phyloP scores from a whole-genome alignment of 805 yeast genomes.

The Metschnikowia lachancei region DNA sequence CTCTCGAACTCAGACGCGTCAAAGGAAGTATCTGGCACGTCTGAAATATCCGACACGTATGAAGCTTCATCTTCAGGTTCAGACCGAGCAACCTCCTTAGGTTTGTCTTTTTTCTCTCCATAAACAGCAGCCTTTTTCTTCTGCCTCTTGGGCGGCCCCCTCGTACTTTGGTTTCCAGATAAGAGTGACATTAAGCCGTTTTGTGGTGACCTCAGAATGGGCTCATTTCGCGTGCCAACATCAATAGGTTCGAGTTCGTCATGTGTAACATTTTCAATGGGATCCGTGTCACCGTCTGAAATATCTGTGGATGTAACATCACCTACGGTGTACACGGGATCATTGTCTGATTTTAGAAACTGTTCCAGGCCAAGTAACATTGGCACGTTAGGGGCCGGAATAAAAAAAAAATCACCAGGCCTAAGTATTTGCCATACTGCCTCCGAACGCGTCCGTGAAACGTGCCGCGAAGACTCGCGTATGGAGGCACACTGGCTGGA shows the following conservation, averaged over 20 bases:
- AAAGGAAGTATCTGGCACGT: slow-evolving; percentile 8
- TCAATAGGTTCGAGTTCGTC: not conserved
- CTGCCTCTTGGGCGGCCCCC: slow-evolving; percentile 3
- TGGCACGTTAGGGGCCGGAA: not conserved
- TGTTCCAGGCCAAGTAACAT: slow-evolving; percentile 19
- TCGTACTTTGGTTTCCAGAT: slow-evolving; percentile 15
- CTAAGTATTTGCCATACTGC: too few species aligned
- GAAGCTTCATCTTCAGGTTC: not conserved
- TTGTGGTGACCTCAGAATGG: not conserved
- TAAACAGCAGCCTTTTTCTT: not conserved
- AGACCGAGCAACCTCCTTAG: not conserved
- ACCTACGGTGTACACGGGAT: not conserved
- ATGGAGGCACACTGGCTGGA: too few species aligned
- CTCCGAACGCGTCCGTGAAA: too few species aligned
- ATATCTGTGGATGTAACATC: not conserved
- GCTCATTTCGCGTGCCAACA: not conserved
- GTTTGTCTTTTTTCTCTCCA: not conserved
- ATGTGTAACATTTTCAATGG: slow-evolving; percentile 4
- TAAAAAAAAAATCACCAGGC: not conserved
- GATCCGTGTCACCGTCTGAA: slow-evolving; percentile 2
- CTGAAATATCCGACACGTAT: slow-evolving; percentile 2
- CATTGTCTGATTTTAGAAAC: not conserved
- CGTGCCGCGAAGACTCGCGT: too few species aligned
- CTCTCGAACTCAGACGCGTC: slow-evolving; percentile 9
- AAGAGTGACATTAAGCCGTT: slow-evolving; percentile 18